These are phyloP conservation scores for Linderniella brevidens DNA, from an alignment of 257 asterid genomes.

Conservation along the genomic window DNA sequence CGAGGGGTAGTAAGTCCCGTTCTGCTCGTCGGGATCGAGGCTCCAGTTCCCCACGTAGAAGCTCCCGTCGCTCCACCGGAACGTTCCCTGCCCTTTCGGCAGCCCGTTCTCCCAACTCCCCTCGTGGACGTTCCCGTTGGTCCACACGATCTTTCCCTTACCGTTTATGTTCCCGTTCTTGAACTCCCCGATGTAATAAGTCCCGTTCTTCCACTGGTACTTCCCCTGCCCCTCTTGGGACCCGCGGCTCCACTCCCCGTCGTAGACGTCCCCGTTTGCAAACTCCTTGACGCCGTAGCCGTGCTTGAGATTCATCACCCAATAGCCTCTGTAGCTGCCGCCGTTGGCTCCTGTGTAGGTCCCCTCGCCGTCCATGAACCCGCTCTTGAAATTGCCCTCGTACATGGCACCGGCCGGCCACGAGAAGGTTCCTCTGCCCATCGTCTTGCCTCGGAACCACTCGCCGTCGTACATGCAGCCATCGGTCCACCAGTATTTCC, in stretches of 20 bases:
- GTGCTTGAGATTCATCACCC: conserved; percentile 5
- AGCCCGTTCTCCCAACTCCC: conserved; percentile 6
- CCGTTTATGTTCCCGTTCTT: not conserved
- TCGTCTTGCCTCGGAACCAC: conserved; percentile 4
- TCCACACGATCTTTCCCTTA: not conserved
- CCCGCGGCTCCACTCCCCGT: conserved; percentile 6
- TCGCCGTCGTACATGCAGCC: conserved; percentile 9
- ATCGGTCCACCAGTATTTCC: conserved; percentile 5
- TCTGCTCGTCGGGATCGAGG: not conserved
- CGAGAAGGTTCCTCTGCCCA: conserved; percentile 1
- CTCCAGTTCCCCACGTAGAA: conserved; percentile 7
- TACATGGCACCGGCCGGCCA: conserved; percentile 6
- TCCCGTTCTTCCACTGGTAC: conserved; percentile 6
- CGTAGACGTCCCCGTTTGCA: not conserved
- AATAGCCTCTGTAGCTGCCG: not conserved
- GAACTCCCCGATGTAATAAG: conserved; percentile 1
- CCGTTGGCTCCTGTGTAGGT: conserved; percentile 1
- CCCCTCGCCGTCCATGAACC: conserved; percentile 7
- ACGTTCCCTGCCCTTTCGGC: conserved; percentile 4
- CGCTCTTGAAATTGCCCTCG: conserved; percentile 7
- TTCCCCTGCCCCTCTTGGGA: conserved; percentile 2
- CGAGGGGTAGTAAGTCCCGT: conserved; percentile 3
- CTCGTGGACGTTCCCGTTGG: conserved; percentile 1
- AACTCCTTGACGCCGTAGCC: conserved; percentile 3
- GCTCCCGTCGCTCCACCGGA: conserved; percentile 2